Base-by-base conservation (phyloP, 2,329 filamentous ascomycete genomes). In the Claviceps purpurea region DNA sequence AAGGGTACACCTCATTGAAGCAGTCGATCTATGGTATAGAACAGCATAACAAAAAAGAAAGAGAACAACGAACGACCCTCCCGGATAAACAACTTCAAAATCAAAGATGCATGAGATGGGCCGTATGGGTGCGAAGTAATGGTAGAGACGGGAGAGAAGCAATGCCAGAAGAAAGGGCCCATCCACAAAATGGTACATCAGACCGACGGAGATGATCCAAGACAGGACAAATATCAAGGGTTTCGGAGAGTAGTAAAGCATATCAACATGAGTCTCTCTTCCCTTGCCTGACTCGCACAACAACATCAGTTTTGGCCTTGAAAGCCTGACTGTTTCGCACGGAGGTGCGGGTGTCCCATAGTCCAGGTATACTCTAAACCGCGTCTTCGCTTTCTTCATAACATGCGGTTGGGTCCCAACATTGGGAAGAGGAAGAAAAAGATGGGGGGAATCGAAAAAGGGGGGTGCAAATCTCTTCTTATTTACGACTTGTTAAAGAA, bases 401-500 rank as follows among this genome's bases (percentile, higher is more conserved):
- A 11, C 30, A 34, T 34, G 10, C 30, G 30, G 30, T 34, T 34
- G 30, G 1, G 30, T 34, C 10, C 30, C 30, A 34, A 34, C 30
- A 34, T 4, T 34, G 30, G 10, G 4, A 34, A 34, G 30, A 34
- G 30, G 30, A 4, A 11, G 11, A 11, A 34, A 34, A 34, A 4
- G 30, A 16, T 40, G 7, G 5, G 16, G 16, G 16, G 16, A 40
- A 40, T 14, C 13, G 39, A n/a, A 40, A n/a, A n/a, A n/a, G 3
- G n/a, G 5, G 13, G 4, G 39, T 8, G 14, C 14, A 40, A 40
- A 40, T 24, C 20, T 16, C 20, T 24, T 11, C 5, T 47, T 60
- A 4, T 39, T 60, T 68, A 73, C 59, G 70, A 73, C 70, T 83
- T 82, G 68, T 83, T 81, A 68, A 85, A 86, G 71, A 86, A 86